phyloP scores from a whole-genome alignment of 2,329 filamentous ascomycete genomes.

The Pezicula rhizophila region DNA sequence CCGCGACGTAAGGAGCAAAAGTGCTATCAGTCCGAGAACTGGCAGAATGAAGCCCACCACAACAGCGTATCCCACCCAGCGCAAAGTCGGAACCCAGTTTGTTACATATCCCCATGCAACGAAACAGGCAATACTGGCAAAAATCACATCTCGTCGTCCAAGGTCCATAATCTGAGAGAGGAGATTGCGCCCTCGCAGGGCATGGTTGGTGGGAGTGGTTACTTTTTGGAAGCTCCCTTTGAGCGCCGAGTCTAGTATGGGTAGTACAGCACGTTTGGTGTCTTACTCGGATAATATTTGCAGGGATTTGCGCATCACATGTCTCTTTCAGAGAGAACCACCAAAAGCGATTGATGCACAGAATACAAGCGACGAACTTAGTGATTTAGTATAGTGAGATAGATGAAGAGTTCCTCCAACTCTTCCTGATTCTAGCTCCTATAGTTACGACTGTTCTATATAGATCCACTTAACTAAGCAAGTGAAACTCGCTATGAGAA shows the following conservation, averaged over 20 bases:
- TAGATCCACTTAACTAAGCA: too few relatives aligned
- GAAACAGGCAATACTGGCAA: constrained; percentile 65
- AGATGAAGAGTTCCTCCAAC: too few relatives aligned
- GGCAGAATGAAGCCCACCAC: constrained; percentile 58
- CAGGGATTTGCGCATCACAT: background rate
- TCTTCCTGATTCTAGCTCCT: too few relatives aligned
- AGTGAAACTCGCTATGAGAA: too few relatives aligned
- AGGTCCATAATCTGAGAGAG: constrained; percentile 52
- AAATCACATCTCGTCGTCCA: constrained; percentile 64
- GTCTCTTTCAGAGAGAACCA: background rate
- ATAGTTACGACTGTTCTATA: too few relatives aligned
- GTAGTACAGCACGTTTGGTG: background rate
- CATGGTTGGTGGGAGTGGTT: constrained; percentile 20
- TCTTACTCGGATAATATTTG: constrained; percentile 14
- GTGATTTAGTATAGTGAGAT: too few relatives aligned
- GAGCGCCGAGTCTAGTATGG: background rate
- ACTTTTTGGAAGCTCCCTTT: constrained; percentile 3
- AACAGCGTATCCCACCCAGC: constrained; percentile 83
- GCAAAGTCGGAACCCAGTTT: constrained; percentile 75
- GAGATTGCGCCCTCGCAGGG: constrained; percentile 20
- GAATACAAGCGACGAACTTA: too few relatives aligned
- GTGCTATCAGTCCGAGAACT: constrained; percentile 46
- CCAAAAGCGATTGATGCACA: background rate
- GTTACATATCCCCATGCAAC: constrained; percentile 83
- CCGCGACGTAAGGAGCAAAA: constrained; percentile 58